Conservation (phyloP, 129 eudicot genomes). For the Oenanthe sinensis region DNA sequence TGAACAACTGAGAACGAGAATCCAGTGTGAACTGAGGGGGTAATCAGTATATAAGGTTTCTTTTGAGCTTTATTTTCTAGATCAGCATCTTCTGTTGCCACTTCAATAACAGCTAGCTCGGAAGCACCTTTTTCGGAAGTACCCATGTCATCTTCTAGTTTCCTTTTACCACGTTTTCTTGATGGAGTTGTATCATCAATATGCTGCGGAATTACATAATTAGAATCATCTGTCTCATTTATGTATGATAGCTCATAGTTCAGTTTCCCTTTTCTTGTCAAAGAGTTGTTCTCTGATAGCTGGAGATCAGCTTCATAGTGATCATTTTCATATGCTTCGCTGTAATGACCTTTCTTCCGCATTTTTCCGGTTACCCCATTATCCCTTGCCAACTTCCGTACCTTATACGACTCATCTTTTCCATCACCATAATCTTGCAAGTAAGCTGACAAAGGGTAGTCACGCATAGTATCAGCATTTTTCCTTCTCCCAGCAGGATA, state of each 20-base stretch:
- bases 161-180: constrained; percentile 41
- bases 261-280: background rate
- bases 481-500: constrained; percentile 34
- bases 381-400: constrained; percentile 16
- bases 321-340: constrained; percentile 31
- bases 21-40: constrained; percentile 78
- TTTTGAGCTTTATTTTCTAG: constrained; percentile 52
- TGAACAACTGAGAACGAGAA: constrained; percentile 89
- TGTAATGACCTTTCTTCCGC: constrained; percentile 37
- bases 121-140: constrained; percentile 29
- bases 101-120: constrained; percentile 31
- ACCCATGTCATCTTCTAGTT: constrained; percentile 39
- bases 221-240: background rate
- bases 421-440: constrained; percentile 14
- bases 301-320: constrained; percentile 23
- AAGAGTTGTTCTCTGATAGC: background rate
- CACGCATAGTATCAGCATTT: constrained; percentile 42
- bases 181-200: background rate
- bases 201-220: background rate
- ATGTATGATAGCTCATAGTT: background rate
- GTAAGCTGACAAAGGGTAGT: constrained; percentile 12
- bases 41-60: constrained; percentile 59
- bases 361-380: constrained; percentile 22
- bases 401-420: constrained; percentile 21
- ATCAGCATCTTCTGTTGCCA: constrained; percentile 34